Percentiles rank a stretch among this genome's conserved stretches.
Evolutionary conservation across 345 rosid genomes (phyloP).

Genomic region (Euphorbia peplus): DNA sequence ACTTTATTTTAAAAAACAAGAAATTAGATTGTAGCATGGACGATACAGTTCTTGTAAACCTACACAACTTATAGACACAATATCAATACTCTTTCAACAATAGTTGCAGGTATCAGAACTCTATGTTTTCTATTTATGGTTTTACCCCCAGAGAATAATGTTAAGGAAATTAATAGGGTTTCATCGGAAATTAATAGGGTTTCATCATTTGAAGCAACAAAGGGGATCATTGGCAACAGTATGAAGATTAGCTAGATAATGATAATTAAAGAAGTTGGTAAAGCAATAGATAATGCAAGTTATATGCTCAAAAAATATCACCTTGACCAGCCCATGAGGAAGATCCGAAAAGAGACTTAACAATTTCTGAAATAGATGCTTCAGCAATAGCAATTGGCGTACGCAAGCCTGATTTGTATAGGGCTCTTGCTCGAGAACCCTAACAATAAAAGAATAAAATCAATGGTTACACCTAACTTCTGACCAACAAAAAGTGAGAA

Average conservation of each 20-base stretch:
- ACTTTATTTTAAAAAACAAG: neutral
- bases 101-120: neutral
- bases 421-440: conserved; percentile 98
- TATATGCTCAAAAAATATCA: conserved; percentile 23
- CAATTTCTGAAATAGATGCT: conserved; percentile 81
- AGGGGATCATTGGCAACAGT: neutral
- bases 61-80: neutral
- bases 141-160: neutral
- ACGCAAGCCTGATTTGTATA: conserved; percentile 93
- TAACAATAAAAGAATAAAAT: conserved; percentile 24
- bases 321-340: conserved; percentile 83
- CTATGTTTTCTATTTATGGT: neutral
- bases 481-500: neutral
- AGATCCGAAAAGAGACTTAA: conserved; percentile 86
- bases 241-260: neutral
- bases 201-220: neutral
- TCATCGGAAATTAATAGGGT: too few species aligned
- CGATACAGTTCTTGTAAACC: too few species aligned
- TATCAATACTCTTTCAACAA: neutral
- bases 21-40: too few species aligned
- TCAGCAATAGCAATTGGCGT: conserved; percentile 89
- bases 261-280: neutral
- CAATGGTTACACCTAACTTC: neutral
- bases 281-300: too few species aligned
- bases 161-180: neutral